Evolutionary conservation across 805 yeast genomes (phyloP), one percentile per base, ranked within the genome.

Genomic region (Metschnikowia arizonensis): DNA sequence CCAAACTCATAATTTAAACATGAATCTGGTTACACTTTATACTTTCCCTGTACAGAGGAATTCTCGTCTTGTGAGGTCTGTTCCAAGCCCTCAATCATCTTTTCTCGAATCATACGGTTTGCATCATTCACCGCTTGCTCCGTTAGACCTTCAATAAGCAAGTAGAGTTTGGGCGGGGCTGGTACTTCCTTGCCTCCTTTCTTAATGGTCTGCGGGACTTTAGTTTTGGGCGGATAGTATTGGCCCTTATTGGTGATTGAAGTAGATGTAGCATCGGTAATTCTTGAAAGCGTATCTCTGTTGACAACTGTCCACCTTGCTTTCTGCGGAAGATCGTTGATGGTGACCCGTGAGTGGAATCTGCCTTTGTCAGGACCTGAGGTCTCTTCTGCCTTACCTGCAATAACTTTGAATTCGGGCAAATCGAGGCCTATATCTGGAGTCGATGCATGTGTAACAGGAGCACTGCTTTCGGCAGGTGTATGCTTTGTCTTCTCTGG

Each of bases 191-290:
- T 69, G 3, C 72, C 69, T 6, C 60, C 61, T 21, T 54, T 47
- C 2, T 85, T 82, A 37, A 77, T 66, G 0, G 86, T 84, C 14
- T 77, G 70, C 0, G 88, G 82, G 5, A 57, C 49, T 41, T 61
- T 63, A 17, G 60, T 53, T 35, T 58, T 59, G 1, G 71, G 66
- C 1, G 69, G 61, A 51, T 85, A 83, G 58, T 68, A 89, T 50
- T 77, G 79, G 12, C 99, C 99, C 58, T 82, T 86, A 44, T 81
- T 79, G 1, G 97, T 89, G 36, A 90, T 79, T 5, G 95, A 81
- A 3, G 88, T 79, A 1, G 82, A 77, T 0, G 93, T 82, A 39
- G 79, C 68, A 41, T 88, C 95, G 35, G 79, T 80, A 37, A 89
- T 75, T 55, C 78, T 78, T 1, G 77, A 62, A 32, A 84, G 66